Conservation (phyloP, 257 asterid genomes). For the Craterostigma plantagineum region DNA sequence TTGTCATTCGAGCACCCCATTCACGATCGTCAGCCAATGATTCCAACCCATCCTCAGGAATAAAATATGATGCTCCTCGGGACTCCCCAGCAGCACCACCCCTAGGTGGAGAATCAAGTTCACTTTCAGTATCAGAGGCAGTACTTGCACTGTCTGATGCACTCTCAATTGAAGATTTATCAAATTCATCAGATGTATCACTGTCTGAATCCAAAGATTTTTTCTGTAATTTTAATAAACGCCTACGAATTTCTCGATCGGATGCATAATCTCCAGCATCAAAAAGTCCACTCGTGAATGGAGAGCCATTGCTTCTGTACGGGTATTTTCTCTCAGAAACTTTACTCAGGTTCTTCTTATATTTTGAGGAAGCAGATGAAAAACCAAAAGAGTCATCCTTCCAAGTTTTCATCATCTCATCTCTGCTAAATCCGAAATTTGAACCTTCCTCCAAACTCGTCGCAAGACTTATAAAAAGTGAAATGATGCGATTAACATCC, state of each 20-base stretch:
- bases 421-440: constrained; percentile 29
- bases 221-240: constrained; percentile 65
- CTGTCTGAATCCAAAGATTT: constrained; percentile 65
- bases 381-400: constrained; percentile 83
- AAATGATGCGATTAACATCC: constrained; percentile 47
- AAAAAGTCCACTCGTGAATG: constrained; percentile 29
- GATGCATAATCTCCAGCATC: constrained; percentile 74
- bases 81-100: constrained; percentile 40
- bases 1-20: constrained; percentile 99
- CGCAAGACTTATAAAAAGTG: constrained; percentile 66
- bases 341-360: constrained; percentile 44
- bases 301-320: constrained; percentile 45
- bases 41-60: constrained; percentile 67
- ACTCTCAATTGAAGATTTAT: constrained; percentile 57
- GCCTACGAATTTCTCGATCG: constrained; percentile 77
- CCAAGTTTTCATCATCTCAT: constrained; percentile 39
- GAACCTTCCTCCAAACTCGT: constrained; percentile 63
- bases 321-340: constrained; percentile 44
- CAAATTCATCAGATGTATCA: constrained; percentile 71
- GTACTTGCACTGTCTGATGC: constrained; percentile 48
- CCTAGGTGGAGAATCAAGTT: constrained; percentile 45
- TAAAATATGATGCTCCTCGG: constrained; percentile 32
- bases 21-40: constrained; percentile 90
- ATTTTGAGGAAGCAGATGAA: constrained; percentile 44
- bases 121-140: constrained; percentile 86